Conservation (phyloP, 495 filamentous ascomycete species). For the Tuber borchii region DNA sequence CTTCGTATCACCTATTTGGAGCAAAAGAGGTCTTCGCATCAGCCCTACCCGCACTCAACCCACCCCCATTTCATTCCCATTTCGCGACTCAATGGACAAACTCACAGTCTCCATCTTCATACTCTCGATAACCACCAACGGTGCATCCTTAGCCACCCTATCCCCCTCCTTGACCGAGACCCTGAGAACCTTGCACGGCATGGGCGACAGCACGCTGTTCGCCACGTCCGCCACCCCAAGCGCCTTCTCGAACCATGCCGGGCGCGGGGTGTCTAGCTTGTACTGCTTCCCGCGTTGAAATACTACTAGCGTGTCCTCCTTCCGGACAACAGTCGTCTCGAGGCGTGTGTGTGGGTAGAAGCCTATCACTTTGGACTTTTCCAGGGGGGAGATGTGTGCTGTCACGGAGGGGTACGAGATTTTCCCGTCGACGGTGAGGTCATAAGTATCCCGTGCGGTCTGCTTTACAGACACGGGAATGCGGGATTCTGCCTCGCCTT, state of each 20-base stretch:
- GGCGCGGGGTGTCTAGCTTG: constrained; percentile 58
- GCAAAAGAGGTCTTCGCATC: background rate
- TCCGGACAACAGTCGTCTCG: constrained; percentile 68
- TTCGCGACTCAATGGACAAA: background rate
- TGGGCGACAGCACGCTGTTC: constrained; percentile 81
- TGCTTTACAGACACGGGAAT: constrained; percentile 65
- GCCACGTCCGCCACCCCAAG: constrained; percentile 71
- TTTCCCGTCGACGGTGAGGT: constrained; percentile 55
- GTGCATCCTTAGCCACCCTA: constrained; percentile 73
- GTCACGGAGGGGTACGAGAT: constrained; percentile 42
- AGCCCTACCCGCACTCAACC: constrained; percentile 1
- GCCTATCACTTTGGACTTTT: constrained; percentile 46
- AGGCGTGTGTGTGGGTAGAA: constrained; percentile 73
- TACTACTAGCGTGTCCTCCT: constrained; percentile 62
- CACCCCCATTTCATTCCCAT: background rate
- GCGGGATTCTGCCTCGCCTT: constrained; percentile 45
- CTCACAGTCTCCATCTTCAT: constrained; percentile 98
- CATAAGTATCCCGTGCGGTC: constrained; percentile 56
- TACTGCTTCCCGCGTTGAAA: constrained; percentile 81
- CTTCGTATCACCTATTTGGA: constrained; percentile 63
- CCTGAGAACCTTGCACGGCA: constrained; percentile 88
- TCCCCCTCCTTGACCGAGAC: constrained; percentile 78
- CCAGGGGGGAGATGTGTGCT: constrained; percentile 12
- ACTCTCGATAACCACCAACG: constrained; percentile 92
- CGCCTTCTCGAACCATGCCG: constrained; percentile 79